phyloP scores from a whole-genome alignment of 2,329 filamentous ascomycete species.

The Fusarium sterilihyphosum region DNA sequence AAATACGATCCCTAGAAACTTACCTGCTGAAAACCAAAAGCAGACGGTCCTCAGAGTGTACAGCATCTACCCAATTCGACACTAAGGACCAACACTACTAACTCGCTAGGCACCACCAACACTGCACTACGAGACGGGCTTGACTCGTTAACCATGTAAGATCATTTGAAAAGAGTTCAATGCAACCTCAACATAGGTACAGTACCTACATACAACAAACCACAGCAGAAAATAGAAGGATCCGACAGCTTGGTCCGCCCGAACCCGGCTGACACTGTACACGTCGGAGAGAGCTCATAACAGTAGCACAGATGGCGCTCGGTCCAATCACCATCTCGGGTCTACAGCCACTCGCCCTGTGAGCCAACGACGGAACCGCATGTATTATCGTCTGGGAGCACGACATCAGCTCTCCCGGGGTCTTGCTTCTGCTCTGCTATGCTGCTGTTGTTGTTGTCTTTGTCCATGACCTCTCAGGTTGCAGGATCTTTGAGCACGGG shows the following conservation, averaged over 20 bases:
- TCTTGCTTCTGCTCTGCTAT: conserved; percentile 6
- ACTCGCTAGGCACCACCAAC: conserved; percentile 12
- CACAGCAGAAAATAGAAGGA: conserved; percentile 20
- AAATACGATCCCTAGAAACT: conserved; percentile 27
- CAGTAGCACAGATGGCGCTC: conserved; percentile 25
- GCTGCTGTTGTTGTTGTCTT: not conserved
- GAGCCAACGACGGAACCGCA: conserved; percentile 33
- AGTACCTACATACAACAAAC: conserved; percentile 24
- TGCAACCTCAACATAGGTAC: conserved; percentile 31
- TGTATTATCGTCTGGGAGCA: conserved; percentile 43
- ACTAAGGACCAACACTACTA: conserved; percentile 10
- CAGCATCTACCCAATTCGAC: conserved; percentile 21
- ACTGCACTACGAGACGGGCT: not conserved
- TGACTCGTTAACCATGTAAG: conserved; percentile 21
- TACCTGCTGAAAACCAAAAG: not conserved
- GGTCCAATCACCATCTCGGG: conserved; percentile 28
- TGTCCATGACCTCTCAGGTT: not conserved
- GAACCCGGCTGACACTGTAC: conserved; percentile 38
- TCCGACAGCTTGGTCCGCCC: conserved; percentile 42
- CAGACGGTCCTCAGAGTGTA: conserved; percentile 11
- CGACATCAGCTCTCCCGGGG: conserved; percentile 25
- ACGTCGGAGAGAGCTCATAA: conserved; percentile 29
- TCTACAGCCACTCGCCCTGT: conserved; percentile 39
- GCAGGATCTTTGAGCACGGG: conserved; percentile 35
- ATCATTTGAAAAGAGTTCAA: conserved; percentile 11